These are phyloP conservation scores for Zalerion maritima DNA, from an alignment of 495 filamentous ascomycete genomes.

Conservation along the genomic window DNA sequence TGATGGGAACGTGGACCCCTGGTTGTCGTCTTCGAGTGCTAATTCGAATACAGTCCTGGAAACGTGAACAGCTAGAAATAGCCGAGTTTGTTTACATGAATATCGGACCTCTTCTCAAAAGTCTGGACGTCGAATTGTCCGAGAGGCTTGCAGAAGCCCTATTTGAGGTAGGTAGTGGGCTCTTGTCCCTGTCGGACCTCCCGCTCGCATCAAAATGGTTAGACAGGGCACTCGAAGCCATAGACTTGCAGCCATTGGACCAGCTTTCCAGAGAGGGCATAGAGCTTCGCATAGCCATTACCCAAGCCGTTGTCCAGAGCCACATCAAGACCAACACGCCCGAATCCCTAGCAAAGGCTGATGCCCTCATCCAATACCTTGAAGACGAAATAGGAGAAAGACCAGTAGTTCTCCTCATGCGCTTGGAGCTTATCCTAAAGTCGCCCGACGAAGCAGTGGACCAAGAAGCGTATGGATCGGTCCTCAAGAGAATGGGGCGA, in stretches of 20 bases:
- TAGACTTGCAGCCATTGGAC: constrained; percentile 41
- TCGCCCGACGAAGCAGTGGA: constrained; percentile 32
- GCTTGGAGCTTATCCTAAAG: constrained; percentile 45
- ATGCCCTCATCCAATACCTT: constrained; percentile 40
- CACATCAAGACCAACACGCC: constrained; percentile 30
- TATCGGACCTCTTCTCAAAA: constrained; percentile 20
- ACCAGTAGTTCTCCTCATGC: constrained; percentile 51
- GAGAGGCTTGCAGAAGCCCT: constrained; percentile 59
- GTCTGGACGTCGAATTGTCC: constrained; percentile 33
- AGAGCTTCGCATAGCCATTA: constrained; percentile 50
- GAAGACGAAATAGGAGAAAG: constrained; percentile 46
- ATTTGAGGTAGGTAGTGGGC: constrained; percentile 54
- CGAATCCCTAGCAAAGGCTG: constrained; percentile 37
- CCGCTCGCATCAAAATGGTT: constrained; percentile 55
- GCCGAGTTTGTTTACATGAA: constrained; percentile 66
- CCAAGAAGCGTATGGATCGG: constrained; percentile 30
- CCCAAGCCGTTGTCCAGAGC: constrained; percentile 44
- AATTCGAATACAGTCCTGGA: constrained; percentile 44
- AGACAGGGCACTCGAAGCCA: constrained; percentile 46
- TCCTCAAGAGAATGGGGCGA: constrained; percentile 40
- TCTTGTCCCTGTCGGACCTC: constrained; percentile 37
- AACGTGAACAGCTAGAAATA: constrained; percentile 52
- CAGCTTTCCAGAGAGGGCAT: constrained; percentile 40
- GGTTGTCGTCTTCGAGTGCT: background rate
- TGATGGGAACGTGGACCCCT: background rate